Conservation (phyloP, 228 moss, liverwort and hornwort genomes). For the Sphagnum fallax region DNA sequence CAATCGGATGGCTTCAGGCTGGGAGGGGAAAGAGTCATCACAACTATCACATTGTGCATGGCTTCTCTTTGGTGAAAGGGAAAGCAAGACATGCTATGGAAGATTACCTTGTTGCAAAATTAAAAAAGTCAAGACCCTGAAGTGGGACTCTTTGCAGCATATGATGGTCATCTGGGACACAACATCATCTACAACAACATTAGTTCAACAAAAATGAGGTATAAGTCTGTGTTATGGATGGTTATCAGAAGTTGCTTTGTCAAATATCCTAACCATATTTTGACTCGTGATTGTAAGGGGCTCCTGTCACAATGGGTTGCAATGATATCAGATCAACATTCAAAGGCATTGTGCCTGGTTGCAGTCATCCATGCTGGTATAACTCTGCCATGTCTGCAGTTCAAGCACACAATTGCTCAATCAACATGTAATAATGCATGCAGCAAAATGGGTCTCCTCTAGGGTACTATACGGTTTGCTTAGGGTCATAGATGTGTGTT, state of each 20-base stretch:
- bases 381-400: no score
- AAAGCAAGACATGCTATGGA: constrained; percentile 97
- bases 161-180: constrained; percentile 94
- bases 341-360: no score
- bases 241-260: no score
- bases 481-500: constrained; percentile 2
- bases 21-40: constrained; percentile 56
- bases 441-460: not conserved
- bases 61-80: constrained; percentile 83
- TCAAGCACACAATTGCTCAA: not conserved
- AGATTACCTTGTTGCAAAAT: constrained; percentile 78
- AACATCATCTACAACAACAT: constrained; percentile 56
- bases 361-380: no score
- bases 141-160: constrained; percentile 89
- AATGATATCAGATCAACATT: no score
- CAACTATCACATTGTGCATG: constrained; percentile 51
- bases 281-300: no score
- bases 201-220: constrained; percentile 85
- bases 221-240: constrained; percentile 8
- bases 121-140: constrained; percentile 59
- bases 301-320: no score
- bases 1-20: constrained; percentile 62
- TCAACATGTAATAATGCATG: not conserved
- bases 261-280: not conserved
- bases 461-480: not conserved